phyloP scores from a whole-genome alignment of 2,329 filamentous ascomycete species.

The Pseudocercospora macadamiae region DNA sequence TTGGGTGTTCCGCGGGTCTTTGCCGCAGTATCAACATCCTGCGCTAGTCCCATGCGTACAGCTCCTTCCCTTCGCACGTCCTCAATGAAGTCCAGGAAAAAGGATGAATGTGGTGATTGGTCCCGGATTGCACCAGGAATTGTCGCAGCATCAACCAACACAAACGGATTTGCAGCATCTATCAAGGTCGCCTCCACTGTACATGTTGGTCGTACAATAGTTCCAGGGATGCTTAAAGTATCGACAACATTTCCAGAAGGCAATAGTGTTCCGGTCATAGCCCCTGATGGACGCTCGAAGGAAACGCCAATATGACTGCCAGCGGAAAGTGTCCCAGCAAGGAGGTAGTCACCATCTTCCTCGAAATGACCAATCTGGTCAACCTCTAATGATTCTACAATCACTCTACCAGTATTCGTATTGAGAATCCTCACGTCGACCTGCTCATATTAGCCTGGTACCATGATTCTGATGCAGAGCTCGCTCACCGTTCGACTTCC shows the following conservation, averaged over 20 bases:
- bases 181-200: slow-evolving; percentile 25
- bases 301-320: slow-evolving; percentile 26
- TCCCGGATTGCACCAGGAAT: slow-evolving; percentile 17
- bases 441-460: slow-evolving; percentile 6
- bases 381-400: slow-evolving; percentile 30
- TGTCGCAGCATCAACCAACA: slow-evolving; percentile 19
- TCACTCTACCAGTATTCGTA: slow-evolving; percentile 30
- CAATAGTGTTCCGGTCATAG: slow-evolving; percentile 28
- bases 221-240: slow-evolving; percentile 24
- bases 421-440: slow-evolving; percentile 29
- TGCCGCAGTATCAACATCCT: slow-evolving; percentile 26
- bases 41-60: slow-evolving; percentile 27
- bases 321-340: slow-evolving; percentile 21
- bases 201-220: slow-evolving; percentile 16
- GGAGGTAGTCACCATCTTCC: slow-evolving; percentile 28
- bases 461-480: neutral
- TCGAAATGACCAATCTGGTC: slow-evolving; percentile 30
- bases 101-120: slow-evolving; percentile 9
- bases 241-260: slow-evolving; percentile 23
- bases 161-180: slow-evolving; percentile 31
- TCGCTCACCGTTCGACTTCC: slow-evolving; percentile 17
- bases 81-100: slow-evolving; percentile 27
- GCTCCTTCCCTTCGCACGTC: slow-evolving; percentile 25
- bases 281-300: slow-evolving; percentile 25
- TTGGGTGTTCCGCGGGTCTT: slow-evolving; percentile 30